A percentile compares a stretch with the other conserved stretches of the same genome.
phyloP scores from a whole-genome alignment of 805 yeast genomes.

The Barnettozyma salicaria region DNA sequence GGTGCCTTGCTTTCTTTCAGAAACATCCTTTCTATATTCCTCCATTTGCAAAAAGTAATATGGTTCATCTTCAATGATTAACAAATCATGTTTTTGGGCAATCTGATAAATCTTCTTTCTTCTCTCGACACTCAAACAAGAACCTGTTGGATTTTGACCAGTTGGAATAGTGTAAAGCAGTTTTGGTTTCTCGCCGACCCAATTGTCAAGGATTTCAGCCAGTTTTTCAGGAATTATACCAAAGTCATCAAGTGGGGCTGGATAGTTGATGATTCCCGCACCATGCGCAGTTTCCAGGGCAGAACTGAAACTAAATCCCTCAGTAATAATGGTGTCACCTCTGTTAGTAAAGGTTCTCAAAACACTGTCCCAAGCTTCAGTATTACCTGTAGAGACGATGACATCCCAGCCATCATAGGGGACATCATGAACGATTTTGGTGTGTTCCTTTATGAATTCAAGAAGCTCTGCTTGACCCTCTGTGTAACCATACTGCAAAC shows the following conservation, averaged over 20 bases:
- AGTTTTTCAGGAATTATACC: constrained; percentile 76
- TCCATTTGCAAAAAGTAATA: constrained; percentile 96
- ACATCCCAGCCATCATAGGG: constrained; percentile 67
- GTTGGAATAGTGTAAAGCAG: constrained; percentile 87
- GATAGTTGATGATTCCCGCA: constrained; percentile 59
- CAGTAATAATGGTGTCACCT: constrained; percentile 80
- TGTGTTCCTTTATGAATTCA: constrained; percentile 70
- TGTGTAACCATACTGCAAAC: constrained; percentile 90
- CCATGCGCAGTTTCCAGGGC: constrained; percentile 80
- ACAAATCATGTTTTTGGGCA: constrained; percentile 79
- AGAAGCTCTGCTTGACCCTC: constrained; percentile 73
- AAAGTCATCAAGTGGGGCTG: constrained; percentile 69
- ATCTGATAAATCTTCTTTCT: constrained; percentile 69
- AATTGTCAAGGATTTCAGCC: constrained; percentile 52
- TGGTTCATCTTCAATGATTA: constrained; percentile 94
- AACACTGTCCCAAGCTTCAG: constrained; percentile 83
- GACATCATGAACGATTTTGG: constrained; percentile 40
- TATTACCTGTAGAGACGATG: constrained; percentile 73
- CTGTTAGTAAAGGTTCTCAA: constrained; percentile 70
- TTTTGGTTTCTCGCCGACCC: constrained; percentile 77
- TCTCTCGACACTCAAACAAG: constrained; percentile 71
- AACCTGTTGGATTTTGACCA: constrained; percentile 98
- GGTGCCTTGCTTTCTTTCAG: constrained; percentile 22
- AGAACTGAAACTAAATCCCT: constrained; percentile 77
- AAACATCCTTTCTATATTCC: constrained; percentile 47